phyloP scores from a whole-genome alignment of 306 rosid species.

The Oxytropis ochrocephala region DNA sequence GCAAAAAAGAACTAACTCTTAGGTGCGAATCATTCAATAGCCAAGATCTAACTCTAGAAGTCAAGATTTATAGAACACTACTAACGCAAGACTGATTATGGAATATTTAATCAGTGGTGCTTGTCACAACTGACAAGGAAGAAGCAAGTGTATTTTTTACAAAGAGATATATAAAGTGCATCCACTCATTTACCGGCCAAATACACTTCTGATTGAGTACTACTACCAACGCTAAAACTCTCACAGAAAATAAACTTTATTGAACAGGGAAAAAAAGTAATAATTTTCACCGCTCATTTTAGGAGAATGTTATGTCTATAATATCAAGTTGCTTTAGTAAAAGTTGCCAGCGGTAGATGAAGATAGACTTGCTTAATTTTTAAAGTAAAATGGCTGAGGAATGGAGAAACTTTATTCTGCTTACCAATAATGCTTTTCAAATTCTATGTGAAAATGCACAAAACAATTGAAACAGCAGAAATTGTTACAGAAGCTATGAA shows the following conservation, averaged over 20 bases:
- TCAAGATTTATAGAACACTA: background rate
- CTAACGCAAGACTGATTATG: background rate
- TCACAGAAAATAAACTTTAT: background rate
- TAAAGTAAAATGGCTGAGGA: background rate
- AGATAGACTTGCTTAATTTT: constrained; percentile 4
- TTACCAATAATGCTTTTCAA: background rate
- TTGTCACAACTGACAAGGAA: background rate
- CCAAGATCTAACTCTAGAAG: constrained; percentile 7
- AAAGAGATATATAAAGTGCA: background rate
- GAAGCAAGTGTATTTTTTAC: background rate
- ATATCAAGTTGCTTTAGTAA: background rate
- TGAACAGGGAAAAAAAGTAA: background rate
- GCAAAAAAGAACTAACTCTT: background rate
- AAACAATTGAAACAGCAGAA: background rate
- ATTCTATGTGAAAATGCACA: constrained; percentile 4
- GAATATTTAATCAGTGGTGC: constrained; percentile 2
- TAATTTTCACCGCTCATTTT: background rate
- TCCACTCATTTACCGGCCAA: background rate
- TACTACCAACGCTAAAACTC: background rate
- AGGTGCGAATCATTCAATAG: background rate
- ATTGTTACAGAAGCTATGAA: constrained; percentile 1
- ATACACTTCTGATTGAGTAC: background rate
- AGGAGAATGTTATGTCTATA: background rate
- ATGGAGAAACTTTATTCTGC: constrained; percentile 6
- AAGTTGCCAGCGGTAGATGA: background rate